phyloP scores from a whole-genome alignment of 1,284 basidiomycete species.

The Microbotryomycetes sp. region DNA sequence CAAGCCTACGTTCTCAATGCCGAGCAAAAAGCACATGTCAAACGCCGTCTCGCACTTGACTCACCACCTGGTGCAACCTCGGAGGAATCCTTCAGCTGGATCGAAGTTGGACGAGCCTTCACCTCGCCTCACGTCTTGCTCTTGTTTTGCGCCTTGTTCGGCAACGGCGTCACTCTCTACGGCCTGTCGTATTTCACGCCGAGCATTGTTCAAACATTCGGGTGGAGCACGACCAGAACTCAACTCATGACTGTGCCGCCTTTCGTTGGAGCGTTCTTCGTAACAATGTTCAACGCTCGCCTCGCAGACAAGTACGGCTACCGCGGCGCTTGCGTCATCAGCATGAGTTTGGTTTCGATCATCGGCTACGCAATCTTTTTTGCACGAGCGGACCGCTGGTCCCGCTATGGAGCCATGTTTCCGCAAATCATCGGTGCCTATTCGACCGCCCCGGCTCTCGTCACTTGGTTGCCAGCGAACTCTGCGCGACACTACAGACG shows the following conservation, averaged over 20 bases:
- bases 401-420: constrained; percentile 39
- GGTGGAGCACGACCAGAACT: constrained; percentile 19
- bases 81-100: constrained; percentile 22
- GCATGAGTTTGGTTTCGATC: constrained; percentile 26
- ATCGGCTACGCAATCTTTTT: constrained; percentile 40
- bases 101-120: constrained; percentile 6
- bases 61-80: constrained; percentile 2
- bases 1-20: constrained; percentile 21
- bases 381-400: background rate
- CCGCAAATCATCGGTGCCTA: constrained; percentile 40
- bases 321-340: constrained; percentile 30
- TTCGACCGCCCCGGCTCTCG: constrained; percentile 45
- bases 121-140: constrained; percentile 28
- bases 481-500: constrained; percentile 51
- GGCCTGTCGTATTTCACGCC: background rate
- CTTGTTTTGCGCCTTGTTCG: constrained; percentile 23
- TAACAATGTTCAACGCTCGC: constrained; percentile 29
- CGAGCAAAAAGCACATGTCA: constrained; percentile 18
- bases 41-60: constrained; percentile 21
- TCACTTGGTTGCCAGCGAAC: constrained; percentile 44
- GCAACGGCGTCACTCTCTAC: constrained; percentile 1
- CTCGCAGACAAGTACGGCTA: constrained; percentile 27
- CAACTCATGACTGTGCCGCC: constrained; percentile 30
- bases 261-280: constrained; percentile 25
- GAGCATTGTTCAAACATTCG: constrained; percentile 18